phyloP scores from a whole-genome alignment of 805 yeast species.

The Monosporozyma siamensis region DNA sequence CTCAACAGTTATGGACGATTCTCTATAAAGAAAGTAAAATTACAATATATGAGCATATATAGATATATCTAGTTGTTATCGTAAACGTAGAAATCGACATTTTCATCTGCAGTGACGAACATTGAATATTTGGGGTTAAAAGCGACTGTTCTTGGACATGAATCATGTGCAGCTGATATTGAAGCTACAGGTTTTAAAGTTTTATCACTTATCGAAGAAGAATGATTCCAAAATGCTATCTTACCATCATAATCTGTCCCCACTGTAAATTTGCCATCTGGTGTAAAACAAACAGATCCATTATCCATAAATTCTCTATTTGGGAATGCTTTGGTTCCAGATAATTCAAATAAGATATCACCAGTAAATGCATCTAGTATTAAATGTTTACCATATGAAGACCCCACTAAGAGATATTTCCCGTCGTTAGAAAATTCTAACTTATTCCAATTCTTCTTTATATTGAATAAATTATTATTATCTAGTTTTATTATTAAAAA shows the following conservation, averaged over 20 bases:
- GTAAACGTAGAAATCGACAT: slow-evolving; percentile 29
- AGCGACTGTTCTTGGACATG: slow-evolving; percentile 32
- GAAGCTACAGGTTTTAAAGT: slow-evolving; percentile 22
- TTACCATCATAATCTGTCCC: slow-evolving; percentile 52
- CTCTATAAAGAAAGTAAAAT: slow-evolving; percentile 11
- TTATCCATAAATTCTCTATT: slow-evolving; percentile 38
- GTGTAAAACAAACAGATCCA: slow-evolving; percentile 51
- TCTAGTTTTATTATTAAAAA: slow-evolving; percentile 40
- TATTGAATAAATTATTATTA: neutral
- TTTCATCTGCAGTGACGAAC: slow-evolving; percentile 33
- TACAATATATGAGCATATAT: too few relatives aligned
- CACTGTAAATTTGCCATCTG: slow-evolving; percentile 55
- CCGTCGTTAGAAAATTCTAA: slow-evolving; percentile 77
- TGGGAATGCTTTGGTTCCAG: slow-evolving; percentile 42
- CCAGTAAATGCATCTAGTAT: slow-evolving; percentile 68
- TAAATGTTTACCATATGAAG: slow-evolving; percentile 48
- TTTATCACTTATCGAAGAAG: slow-evolving; percentile 24
- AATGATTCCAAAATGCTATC: slow-evolving; percentile 44
- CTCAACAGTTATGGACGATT: slow-evolving; percentile 13
- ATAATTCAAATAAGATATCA: slow-evolving; percentile 35
- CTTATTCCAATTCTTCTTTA: slow-evolving; percentile 43
- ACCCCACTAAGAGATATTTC: slow-evolving; percentile 48
- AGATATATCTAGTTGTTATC: slow-evolving; percentile 11
- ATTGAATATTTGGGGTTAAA: slow-evolving; percentile 35
- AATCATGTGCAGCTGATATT: slow-evolving; percentile 27